These are phyloP conservation scores for Diaporthe longicolla DNA, from an alignment of 2,329 filamentous ascomycete species.

Conservation along the genomic window DNA sequence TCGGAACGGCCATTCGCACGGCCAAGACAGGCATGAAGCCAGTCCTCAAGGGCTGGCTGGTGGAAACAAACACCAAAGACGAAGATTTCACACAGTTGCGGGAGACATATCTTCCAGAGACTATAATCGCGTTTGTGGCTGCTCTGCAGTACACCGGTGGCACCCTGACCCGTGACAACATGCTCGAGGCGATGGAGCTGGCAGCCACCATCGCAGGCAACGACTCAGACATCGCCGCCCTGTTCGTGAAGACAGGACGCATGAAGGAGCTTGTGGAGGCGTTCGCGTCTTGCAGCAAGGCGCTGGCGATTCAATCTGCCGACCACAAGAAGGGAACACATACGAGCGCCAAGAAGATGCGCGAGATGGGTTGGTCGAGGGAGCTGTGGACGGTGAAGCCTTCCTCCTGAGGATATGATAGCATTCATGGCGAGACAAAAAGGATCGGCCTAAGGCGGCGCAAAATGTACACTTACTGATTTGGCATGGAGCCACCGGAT, in stretches of 20 bases:
- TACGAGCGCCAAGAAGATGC: slow-evolving; percentile 70
- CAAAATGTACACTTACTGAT: slow-evolving; percentile 35
- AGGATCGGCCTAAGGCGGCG: slow-evolving; percentile 5
- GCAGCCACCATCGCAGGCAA: slow-evolving; percentile 81
- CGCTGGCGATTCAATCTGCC: slow-evolving; percentile 70
- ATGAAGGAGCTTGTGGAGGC: slow-evolving; percentile 83
- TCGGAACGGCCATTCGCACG: slow-evolving; percentile 68
- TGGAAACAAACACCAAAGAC: slow-evolving; percentile 67
- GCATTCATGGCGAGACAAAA: slow-evolving; percentile 27
- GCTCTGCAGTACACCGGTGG: slow-evolving; percentile 85
- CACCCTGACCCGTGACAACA: slow-evolving; percentile 79
- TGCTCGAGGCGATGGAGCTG: slow-evolving; percentile 90
- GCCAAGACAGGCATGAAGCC: slow-evolving; percentile 71
- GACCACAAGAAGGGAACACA: slow-evolving; percentile 65
- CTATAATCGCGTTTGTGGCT: slow-evolving; percentile 85
- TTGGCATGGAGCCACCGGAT: slow-evolving; percentile 19
- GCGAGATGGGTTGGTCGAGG: slow-evolving; percentile 73
- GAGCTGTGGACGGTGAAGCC: slow-evolving; percentile 73
- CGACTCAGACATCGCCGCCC: slow-evolving; percentile 74
- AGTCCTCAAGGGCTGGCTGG: slow-evolving; percentile 76
- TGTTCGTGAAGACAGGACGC: slow-evolving; percentile 74
- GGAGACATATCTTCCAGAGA: slow-evolving; percentile 86
- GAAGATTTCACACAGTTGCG: slow-evolving; percentile 76
- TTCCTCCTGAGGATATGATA: slow-evolving; percentile 41
- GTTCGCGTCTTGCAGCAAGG: slow-evolving; percentile 83